Conservation (phyloP, 2,329 filamentous ascomycete genomes). For the Beauveria caledonica region DNA sequence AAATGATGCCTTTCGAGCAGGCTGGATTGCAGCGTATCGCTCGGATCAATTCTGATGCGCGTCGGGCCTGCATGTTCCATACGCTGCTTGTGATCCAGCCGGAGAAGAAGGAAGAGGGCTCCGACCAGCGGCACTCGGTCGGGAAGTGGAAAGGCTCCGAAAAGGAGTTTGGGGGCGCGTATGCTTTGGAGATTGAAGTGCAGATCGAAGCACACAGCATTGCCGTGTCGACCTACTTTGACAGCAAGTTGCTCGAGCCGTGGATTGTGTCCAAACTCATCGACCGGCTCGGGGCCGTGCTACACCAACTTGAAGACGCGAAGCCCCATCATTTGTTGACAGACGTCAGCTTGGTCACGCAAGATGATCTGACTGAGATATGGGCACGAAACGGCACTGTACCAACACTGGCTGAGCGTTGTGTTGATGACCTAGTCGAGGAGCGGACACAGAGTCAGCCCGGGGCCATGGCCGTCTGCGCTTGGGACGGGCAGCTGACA, state of each 20-base stretch:
- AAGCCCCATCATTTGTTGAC: not conserved
- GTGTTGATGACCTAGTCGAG: slow-evolving; percentile 15
- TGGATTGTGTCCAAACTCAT: not conserved
- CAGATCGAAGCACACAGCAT: not conserved
- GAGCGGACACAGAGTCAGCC: slow-evolving; percentile 14
- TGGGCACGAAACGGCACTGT: slow-evolving; percentile 16
- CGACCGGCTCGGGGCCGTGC: not conserved
- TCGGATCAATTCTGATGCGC: not conserved
- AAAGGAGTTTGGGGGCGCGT: not conserved
- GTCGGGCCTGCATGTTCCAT: not conserved
- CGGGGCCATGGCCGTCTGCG: slow-evolving; percentile 16
- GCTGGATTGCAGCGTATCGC: not conserved
- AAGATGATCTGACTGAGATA: slow-evolving; percentile 14
- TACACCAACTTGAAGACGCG: not conserved
- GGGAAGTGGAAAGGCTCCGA: not conserved
- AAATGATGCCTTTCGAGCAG: too few species aligned
- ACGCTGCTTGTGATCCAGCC: not conserved
- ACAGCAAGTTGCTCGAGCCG: not conserved
- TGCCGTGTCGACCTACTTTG: not conserved
- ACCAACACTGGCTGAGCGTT: slow-evolving; percentile 13
- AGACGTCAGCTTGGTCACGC: not conserved
- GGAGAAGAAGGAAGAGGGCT: not conserved
- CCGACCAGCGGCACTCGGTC: not conserved
- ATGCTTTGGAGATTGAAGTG: not conserved
- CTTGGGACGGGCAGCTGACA: not conserved